Percentiles rank a stretch among this genome's conserved stretches.
Evolutionary conservation across 2,329 filamentous ascomycete species (phyloP).

Genomic region (Exophiala phaeomuriformis): DNA sequence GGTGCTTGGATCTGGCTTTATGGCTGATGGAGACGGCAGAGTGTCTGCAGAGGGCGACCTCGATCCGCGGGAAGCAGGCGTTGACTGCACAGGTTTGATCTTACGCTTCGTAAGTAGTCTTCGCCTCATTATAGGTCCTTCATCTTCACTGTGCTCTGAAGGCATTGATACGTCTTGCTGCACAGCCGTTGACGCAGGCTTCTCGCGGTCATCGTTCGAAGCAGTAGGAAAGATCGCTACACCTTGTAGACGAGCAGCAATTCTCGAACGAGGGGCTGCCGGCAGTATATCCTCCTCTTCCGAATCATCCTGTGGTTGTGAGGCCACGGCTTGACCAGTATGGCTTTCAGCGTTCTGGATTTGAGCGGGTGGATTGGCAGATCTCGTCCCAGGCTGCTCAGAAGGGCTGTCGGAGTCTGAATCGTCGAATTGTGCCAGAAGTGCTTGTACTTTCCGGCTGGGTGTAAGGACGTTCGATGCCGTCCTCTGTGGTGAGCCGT

Average conservation of each 20-base stretch:
- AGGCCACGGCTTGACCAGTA: background rate
- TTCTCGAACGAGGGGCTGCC: constrained; percentile 53
- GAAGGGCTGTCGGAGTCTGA: constrained; percentile 30
- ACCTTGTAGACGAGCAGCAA: constrained; percentile 58
- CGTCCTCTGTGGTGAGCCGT: constrained; percentile 7
- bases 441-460: constrained; percentile 43
- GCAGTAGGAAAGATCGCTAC: constrained; percentile 1
- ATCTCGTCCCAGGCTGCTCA: background rate
- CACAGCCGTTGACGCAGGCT: background rate
- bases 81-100: constrained; percentile 30
- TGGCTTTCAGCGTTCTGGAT: background rate
- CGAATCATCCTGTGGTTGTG: constrained; percentile 27
- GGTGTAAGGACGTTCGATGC: constrained; percentile 27
- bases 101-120: constrained; percentile 31
- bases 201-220: constrained; percentile 8
- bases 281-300: constrained; percentile 42
- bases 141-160: constrained; percentile 25
- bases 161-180: background rate
- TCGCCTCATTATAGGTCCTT: constrained; percentile 30
- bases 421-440: constrained; percentile 45
- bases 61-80: background rate
- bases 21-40: constrained; percentile 33
- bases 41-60: constrained; percentile 29
- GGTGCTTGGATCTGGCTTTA: background rate
- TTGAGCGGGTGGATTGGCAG: background rate